phyloP scores from a whole-genome alignment of 2,329 filamentous ascomycete genomes.

The Talaromyces sp. region DNA sequence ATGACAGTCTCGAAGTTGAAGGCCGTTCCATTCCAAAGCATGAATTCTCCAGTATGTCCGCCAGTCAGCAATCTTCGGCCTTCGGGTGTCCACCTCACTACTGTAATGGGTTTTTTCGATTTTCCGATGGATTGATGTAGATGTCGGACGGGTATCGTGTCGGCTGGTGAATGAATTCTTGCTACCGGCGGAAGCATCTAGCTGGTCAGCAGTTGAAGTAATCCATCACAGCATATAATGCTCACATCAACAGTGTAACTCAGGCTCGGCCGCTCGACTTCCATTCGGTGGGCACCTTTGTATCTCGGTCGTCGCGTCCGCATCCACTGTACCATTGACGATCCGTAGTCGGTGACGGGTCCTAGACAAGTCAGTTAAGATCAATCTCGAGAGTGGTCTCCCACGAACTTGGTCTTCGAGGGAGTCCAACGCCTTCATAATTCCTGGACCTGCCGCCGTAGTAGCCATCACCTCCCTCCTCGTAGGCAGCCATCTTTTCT shows the following conservation, averaged over 20 bases:
- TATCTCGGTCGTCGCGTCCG: slow-evolving; percentile 75
- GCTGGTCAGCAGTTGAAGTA: slow-evolving; percentile 19
- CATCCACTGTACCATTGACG: slow-evolving; percentile 89
- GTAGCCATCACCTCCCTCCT: slow-evolving; percentile 39
- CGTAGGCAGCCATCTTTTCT: slow-evolving; percentile 37
- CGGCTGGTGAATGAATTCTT: slow-evolving; percentile 69
- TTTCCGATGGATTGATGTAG: slow-evolving; percentile 98
- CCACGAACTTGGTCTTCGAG: slow-evolving; percentile 42
- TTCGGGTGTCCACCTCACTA: slow-evolving; percentile 96
- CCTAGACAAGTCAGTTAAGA: slow-evolving; percentile 52
- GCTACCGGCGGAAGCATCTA: slow-evolving; percentile 86
- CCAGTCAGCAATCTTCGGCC: slow-evolving; percentile 87
- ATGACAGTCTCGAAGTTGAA: slow-evolving; percentile 99
- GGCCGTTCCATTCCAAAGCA: slow-evolving; percentile 95
- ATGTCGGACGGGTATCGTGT: slow-evolving; percentile 90
- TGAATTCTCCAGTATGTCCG: slow-evolving; percentile 96
- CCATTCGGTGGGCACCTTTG: slow-evolving; percentile 67
- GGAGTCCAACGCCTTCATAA: slow-evolving; percentile 38
- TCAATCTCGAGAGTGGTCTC: too few relatives aligned
- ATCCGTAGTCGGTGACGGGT: slow-evolving; percentile 88
- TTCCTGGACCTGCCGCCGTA: slow-evolving; percentile 34
- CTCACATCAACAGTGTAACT: slow-evolving; percentile 88
- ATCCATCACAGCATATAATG: neutral
- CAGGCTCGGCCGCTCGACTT: slow-evolving; percentile 77
- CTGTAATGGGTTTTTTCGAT: slow-evolving; percentile 94